Evolutionary conservation across 2,329 filamentous ascomycete species (phyloP).

Genomic region (Plenodomus tracheiphilus): DNA sequence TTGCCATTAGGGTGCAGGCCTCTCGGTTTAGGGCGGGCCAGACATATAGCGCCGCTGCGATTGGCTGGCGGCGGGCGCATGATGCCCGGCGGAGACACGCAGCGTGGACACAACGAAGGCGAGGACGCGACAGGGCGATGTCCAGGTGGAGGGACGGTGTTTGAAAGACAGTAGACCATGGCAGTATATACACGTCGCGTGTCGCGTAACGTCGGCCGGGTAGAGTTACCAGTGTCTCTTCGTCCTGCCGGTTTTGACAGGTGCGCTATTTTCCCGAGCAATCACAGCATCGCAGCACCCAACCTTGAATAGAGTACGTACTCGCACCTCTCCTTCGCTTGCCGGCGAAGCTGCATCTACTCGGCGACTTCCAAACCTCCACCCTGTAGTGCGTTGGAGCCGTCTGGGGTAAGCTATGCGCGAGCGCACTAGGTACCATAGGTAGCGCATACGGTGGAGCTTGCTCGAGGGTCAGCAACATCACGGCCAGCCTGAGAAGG

Average conservation of each 20-base stretch:
- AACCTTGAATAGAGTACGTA: background rate
- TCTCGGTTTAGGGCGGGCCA: conserved; percentile 28
- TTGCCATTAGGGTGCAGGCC: conserved; percentile 20
- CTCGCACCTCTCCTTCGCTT: background rate
- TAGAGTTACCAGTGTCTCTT: conserved; percentile 19
- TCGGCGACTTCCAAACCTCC: no score
- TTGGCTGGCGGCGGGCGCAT: conserved; percentile 22
- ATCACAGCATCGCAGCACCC: conserved; percentile 13
- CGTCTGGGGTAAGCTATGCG: background rate
- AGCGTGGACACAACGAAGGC: conserved; percentile 2
- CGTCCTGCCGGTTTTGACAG: conserved; percentile 13
- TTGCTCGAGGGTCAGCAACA: background rate
- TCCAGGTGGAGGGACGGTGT: background rate
- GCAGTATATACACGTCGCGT: background rate
- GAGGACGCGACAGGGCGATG: background rate
- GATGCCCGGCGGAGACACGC: conserved; percentile 7
- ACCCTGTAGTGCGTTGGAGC: background rate
- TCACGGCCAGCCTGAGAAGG: background rate
- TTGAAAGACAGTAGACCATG: background rate
- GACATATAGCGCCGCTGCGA: conserved; percentile 20
- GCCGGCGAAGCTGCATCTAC: background rate
- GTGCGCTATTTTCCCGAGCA: conserved; percentile 21
- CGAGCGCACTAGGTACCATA: background rate
- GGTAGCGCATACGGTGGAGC: background rate
- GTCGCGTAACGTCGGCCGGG: conserved; percentile 11